These are phyloP conservation scores for Micromonas pusilla DNA, from an alignment of 139 green algal genomes.

Conservation along the genomic window DNA sequence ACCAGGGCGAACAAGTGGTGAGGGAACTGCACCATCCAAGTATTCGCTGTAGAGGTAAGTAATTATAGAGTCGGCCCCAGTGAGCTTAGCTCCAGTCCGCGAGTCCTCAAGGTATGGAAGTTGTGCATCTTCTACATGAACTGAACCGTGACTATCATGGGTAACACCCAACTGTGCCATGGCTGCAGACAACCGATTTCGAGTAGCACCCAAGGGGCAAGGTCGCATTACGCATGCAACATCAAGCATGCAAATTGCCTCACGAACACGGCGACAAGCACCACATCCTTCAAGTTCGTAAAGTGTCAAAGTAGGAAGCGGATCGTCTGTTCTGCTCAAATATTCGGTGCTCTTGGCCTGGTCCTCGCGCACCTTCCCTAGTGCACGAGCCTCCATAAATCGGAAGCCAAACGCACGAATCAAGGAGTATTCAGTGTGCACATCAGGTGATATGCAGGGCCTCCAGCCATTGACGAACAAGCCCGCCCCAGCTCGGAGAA, in stretches of 20 bases:
- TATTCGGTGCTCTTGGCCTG: not conserved
- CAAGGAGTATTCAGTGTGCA: not conserved
- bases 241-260: slow-evolving; percentile 11
- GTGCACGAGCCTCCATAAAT: not conserved
- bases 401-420: not conserved
- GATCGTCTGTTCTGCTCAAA: not conserved
- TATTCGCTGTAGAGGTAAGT: slow-evolving; percentile 12
- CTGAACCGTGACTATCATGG: not conserved
- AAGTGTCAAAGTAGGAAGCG: not conserved
- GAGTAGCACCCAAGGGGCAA: slow-evolving; percentile 4
- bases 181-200: not conserved
- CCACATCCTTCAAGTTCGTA: slow-evolving; percentile 1
- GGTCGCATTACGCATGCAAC: not conserved
- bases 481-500: not conserved
- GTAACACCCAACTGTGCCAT: not conserved
- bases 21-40: slow-evolving; percentile 1
- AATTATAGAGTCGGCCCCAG: slow-evolving; percentile 5
- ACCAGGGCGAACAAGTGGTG: not conserved
- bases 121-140: not conserved
- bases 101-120: not conserved
- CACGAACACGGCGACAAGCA: not conserved
- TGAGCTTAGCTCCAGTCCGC: not conserved
- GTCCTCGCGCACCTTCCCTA: not conserved
- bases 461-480: slow-evolving; percentile 20
- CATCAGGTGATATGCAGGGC: not conserved